These are phyloP conservation scores for Ceratocystis huliohia DNA, from an alignment of 2,329 filamentous ascomycete genomes.

Conservation along the genomic window DNA sequence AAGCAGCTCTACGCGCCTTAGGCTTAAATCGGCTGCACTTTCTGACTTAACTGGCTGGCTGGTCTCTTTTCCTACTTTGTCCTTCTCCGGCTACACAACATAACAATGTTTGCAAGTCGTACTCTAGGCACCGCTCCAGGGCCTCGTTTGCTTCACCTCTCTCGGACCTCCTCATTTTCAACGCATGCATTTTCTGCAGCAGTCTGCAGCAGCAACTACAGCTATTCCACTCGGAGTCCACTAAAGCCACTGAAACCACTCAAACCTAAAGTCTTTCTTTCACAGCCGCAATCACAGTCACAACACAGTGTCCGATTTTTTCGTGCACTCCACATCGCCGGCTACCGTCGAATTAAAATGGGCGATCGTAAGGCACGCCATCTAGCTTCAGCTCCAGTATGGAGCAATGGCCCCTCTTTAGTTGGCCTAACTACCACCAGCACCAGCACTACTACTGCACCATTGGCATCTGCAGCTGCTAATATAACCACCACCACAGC, in stretches of 20 bases:
- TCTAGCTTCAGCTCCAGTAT: slow-evolving; percentile 8
- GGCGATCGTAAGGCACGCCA: slow-evolving; percentile 14
- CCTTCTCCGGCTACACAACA: neutral
- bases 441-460: neutral
- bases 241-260: no score
- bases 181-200: neutral
- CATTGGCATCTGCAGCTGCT: neutral
- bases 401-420: slow-evolving; percentile 2
- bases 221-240: no score
- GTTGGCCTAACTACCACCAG: neutral
- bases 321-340: slow-evolving; percentile 14
- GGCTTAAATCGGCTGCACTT: neutral
- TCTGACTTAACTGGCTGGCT: no score
- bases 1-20: neutral
- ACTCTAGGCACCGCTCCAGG: neutral
- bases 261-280: neutral
- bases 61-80: neutral
- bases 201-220: neutral
- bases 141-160: neutral
- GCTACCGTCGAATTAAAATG: slow-evolving; percentile 11
- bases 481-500: no score
- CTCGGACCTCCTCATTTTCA: neutral
- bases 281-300: neutral
- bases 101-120: neutral
- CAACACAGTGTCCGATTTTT: slow-evolving; percentile 19